Base-by-base conservation (phyloP, 2,329 filamentous ascomycete species). In the Fusarium paranaense region DNA sequence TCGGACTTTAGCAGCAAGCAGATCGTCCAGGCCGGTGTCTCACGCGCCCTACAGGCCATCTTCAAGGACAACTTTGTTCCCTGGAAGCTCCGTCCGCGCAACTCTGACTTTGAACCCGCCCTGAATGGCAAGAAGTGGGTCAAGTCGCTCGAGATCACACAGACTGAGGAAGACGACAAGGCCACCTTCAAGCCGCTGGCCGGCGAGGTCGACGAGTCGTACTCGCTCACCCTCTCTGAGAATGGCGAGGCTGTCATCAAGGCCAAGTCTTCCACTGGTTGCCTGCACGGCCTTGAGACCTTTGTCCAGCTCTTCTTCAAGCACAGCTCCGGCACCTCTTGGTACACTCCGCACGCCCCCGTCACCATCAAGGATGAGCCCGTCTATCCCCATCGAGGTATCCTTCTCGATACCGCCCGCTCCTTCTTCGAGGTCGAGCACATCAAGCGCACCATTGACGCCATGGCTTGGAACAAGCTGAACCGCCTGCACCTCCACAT, bases 401-500 rank as follows among this genome's bases (percentile, higher is more conserved):
- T 97, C 62, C 92, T 97, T 76, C 85, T 97, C 76, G 95, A 97
- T 79, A 90, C 94, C 47, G 88, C 93, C 4, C 88, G 95, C 67
- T 92, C 91, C 78, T 97, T 88, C 83, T 94, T 92, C 82, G 87
- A 90, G 1, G 84, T 94, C 27, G 81, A 86, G 5, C 90, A 93
- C 77, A 91, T 97, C 75, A 87, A 91, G 78, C 90, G 91, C 60
- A 94, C 91, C 62, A 93, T 98, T 73, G 93, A 97, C 79, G 93
- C 91, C 45, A 83, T 93, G 73, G 86, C 93, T 2, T 95, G 91
- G 88, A 94, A 92, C 85, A 97, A 97, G 85, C 89, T 97, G 86
- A 97, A 97, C 83, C 88, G 91, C 7, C 87, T 97, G 65, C 94
- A 97, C 82, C 85, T 96, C 63, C 94, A 97, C 84, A 87, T 92